Percentiles rank a stretch among this genome's conserved stretches.
These are phyloP conservation scores for Massariosphaeria phaeospora DNA, from an alignment of 495 filamentous ascomycete species.

Conservation along the genomic window DNA sequence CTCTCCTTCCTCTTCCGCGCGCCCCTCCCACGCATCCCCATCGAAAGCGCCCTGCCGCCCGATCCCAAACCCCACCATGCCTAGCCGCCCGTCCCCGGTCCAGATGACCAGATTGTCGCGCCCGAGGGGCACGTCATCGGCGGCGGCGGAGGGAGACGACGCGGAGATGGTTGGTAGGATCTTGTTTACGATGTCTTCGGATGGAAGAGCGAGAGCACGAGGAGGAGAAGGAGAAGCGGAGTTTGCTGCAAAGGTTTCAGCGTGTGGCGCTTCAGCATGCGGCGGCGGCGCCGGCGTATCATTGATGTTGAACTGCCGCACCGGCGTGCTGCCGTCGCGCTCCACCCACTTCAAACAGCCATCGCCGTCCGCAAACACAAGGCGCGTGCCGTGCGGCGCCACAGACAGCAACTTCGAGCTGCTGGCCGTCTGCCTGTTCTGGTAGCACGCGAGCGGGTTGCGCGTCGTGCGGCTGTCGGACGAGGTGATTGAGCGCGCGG, in stretches of 20 bases:
- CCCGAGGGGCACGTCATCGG: slow-evolving; percentile 20
- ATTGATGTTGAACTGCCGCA: slow-evolving; percentile 70
- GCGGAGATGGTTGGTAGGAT: slow-evolving; percentile 35
- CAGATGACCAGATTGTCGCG: slow-evolving; percentile 40
- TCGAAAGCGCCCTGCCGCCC: slow-evolving; percentile 12
- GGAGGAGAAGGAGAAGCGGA: not conserved
- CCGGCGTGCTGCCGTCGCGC: slow-evolving; percentile 75
- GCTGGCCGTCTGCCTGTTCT: slow-evolving; percentile 80
- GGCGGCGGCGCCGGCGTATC: too few relatives aligned
- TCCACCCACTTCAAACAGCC: slow-evolving; percentile 91
- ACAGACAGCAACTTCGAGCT: slow-evolving; percentile 78
- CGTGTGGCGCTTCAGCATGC: too few relatives aligned
- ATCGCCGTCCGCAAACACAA: slow-evolving; percentile 79
- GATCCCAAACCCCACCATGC: slow-evolving; percentile 42
- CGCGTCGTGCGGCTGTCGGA: slow-evolving; percentile 12
- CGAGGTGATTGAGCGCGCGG: slow-evolving; percentile 27
- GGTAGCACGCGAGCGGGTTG: slow-evolving; percentile 41
- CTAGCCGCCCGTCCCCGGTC: slow-evolving; percentile 42
- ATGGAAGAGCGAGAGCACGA: slow-evolving; percentile 18
- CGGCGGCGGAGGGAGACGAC: not conserved
- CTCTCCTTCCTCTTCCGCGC: slow-evolving; percentile 39
- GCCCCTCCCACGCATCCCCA: slow-evolving; percentile 38
- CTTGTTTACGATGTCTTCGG: slow-evolving; percentile 44
- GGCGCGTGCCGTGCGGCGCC: slow-evolving; percentile 73
- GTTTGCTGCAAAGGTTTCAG: too few relatives aligned